Conservation (phyloP, 2,329 filamentous ascomycete genomes). For the Cercospora citrullina region DNA sequence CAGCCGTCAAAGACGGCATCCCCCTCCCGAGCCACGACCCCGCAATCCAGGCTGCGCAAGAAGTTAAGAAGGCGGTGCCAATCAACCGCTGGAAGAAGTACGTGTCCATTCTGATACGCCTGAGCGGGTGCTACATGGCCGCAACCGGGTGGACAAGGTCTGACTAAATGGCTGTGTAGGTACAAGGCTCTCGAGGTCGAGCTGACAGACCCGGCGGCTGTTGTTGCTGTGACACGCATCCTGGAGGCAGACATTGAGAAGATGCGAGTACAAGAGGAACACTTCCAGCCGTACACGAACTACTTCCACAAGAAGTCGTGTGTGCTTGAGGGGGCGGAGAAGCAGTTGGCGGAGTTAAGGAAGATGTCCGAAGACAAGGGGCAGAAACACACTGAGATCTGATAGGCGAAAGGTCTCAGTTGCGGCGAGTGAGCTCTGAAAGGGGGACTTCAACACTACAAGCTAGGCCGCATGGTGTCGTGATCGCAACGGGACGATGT, state of each 20-base stretch:
- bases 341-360: not conserved
- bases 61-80: not conserved
- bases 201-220: not conserved
- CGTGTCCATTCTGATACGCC: not conserved
- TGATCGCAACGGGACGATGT: not conserved
- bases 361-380: not conserved
- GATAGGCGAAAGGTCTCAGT: not conserved
- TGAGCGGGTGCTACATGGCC: not conserved
- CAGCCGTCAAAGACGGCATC: not conserved
- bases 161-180: not conserved
- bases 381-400: not conserved
- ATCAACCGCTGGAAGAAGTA: not conserved
- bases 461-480: not conserved
- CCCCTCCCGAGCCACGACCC: not conserved
- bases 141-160: not conserved
- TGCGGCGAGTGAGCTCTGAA: not conserved
- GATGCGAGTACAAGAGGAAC: not conserved
- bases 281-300: not conserved
- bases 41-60: not conserved
- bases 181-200: not conserved
- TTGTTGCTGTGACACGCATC: not conserved
- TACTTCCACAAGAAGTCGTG: conserved; percentile 5
- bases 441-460: not conserved
- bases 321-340: conserved; percentile 1
- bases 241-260: not conserved